Base-by-base conservation (phyloP, 2,329 filamentous ascomycete genomes). In the Zymoseptoria ardabiliae region DNA sequence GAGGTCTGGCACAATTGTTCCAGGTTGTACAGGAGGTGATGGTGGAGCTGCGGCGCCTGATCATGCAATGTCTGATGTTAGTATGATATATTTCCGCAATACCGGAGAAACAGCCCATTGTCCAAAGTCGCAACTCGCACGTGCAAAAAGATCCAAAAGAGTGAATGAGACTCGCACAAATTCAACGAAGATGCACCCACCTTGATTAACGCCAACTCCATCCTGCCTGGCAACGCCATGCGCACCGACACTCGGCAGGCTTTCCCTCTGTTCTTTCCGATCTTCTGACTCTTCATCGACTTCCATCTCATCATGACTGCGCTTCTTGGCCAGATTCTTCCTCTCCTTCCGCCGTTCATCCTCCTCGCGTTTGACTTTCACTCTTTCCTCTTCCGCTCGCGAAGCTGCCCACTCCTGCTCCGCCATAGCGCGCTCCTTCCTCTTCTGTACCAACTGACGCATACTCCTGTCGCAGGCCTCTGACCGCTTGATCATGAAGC, bases 251-350 rank as follows among this genome's bases (percentile, higher is more conserved):
- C 79, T 78, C 4, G 70, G 69, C 60, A 69, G 56, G 50, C 83
- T 80, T 60, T 87, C 89, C 75, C 91, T 91, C 72, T 89, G 86
- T 78, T 90, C 91, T 80, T 90, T 91, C 65, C 88, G 81, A 73
- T 92, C 91, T 22, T 79, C 76, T 49, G 75, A 76, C 70, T 83
- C 82, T 74, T 79, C 71, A 50, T 69, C 67, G 54, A 74, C 67
- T 59, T 80, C 68, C 61, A 66, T 68, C 55, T 72, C 70, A 77
- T 70, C 70, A 35, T 66, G 65, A 54, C 60, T 66, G 23, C 68
- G 61, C 66, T 71, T 71, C 61, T 63, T 64, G 55, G 61, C 62
- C 50, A 59, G 25, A 28, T 59, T 61, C 64, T 70, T 71, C 63
- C 69, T 70, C 52, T 66, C 61, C 52, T 68, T 69, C 49, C 62